Base-by-base conservation (phyloP, 495 filamentous ascomycete species). In the Elaphomyces granulatus region DNA sequence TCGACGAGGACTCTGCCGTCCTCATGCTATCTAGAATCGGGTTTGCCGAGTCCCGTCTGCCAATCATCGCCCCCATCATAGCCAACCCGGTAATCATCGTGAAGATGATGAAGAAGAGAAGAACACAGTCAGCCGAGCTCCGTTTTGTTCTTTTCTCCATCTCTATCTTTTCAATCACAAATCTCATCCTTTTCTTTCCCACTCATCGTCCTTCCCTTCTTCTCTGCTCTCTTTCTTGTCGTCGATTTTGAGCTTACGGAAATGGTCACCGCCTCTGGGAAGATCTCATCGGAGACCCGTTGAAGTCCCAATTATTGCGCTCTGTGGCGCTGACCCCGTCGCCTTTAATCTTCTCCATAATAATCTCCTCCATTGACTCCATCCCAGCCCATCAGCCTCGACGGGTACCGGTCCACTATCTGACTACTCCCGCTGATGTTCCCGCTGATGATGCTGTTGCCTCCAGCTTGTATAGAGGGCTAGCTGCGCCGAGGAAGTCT, bases 151-250 rank as follows among this genome's bases (percentile, higher is more conserved):
- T 28, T 28, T 28, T 28, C 12, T 28, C 6, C n/a, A n/a, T n/a
- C n/a, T n/a, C n/a, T n/a, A n/a, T n/a, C n/a, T n/a, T n/a, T n/a
- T n/a, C n/a, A n/a, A n/a, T n/a, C n/a, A n/a, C n/a, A n/a, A n/a
- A n/a, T n/a, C n/a, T n/a, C n/a, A n/a, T n/a, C n/a, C 23, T 28
- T 28, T 20, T 37, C 32, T n/a, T 31, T 45, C 31, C 20, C 21
- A 18, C 15, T 35, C 20, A 23, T 38, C 41, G 37, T 45, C 38
- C 21, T 26, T 45, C 35, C 38, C 43, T 18, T 37, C 28, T 18
- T 36, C 31, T 45, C 40, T 38, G 20, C 37, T 43, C 37, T 30
- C 20, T 20, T 20, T 23, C 10, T 14, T 32, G 19, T 37, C 26
- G 20, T 9, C 9, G 31, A 12, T 40, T 19, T 16, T 18, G 9